phyloP scores from a whole-genome alignment of 1,284 basidiomycete genomes.

The Puccinia brachypodii region DNA sequence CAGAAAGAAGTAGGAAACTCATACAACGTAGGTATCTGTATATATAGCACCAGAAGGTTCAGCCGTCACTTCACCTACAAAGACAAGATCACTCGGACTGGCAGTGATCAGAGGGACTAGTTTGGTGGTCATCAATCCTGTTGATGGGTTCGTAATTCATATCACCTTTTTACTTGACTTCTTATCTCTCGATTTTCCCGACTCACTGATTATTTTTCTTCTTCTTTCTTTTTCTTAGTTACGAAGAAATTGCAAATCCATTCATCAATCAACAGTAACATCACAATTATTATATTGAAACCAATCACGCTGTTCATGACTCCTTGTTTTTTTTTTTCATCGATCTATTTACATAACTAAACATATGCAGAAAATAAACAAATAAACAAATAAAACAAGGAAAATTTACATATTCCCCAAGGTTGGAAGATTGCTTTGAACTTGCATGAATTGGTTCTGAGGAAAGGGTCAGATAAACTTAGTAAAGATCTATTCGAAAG shows the following conservation, averaged over 20 bases:
- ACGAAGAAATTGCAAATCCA: conserved; percentile 50
- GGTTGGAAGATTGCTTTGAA: no score
- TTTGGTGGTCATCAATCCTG: conserved; percentile 84
- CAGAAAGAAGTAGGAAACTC: no score
- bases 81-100: conserved; percentile 72
- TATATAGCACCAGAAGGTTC: conserved; percentile 51
- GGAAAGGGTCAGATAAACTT: no score
- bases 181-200: background rate
- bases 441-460: no score
- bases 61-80: conserved; percentile 51
- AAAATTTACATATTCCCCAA: no score
- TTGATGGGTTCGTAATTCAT: conserved; percentile 76
- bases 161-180: conserved; percentile 24
- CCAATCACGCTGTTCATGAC: background rate
- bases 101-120: conserved; percentile 88
- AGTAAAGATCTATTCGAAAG: no score
- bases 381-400: no score
- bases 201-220: background rate
- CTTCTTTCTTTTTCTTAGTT: conserved; percentile 24
- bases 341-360: background rate
- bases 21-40: no score
- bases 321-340: background rate
- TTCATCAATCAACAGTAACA: conserved; percentile 49
- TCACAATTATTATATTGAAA: background rate
- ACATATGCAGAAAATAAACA: no score